Base-by-base conservation (phyloP, 306 rosid species). In the Biancaea sappan region DNA sequence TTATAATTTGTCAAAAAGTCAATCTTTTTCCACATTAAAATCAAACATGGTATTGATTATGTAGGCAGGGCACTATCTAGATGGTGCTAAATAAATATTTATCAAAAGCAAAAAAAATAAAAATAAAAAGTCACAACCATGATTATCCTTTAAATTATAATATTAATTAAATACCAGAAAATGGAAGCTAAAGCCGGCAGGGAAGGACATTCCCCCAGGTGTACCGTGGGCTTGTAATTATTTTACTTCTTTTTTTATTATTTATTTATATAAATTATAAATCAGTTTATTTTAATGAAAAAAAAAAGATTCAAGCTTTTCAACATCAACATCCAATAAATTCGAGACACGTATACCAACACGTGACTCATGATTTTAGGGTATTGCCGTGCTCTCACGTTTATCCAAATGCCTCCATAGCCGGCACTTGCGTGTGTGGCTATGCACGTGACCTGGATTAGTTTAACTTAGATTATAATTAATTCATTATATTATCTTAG, bases 331-430 rank as follows among this genome's bases (percentile, higher is more conserved):
- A 29, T 28, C 75, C 43, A 34, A 4, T 76, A 65, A 26, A 25
- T 75, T 41, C 48, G 12, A 4, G 51, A 73, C 63, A 73, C 84
- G 79, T 79, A 60, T 22, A 31, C 69, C 65, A 76, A 85, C 89
- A 85, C 86, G 86, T 72, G 84, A 82, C 86, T 68, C 86, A 46
- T 5, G 18, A 40, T 56, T 58, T 72, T 10, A 82, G 19, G 66
- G 5, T 78, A n/a, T n/a, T n/a, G 25, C 37, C 69, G 84, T 79
- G 77, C 34, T 84, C 43, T 29, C 81, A 69, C 76, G 52, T 74
- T 60, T 51, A 51, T 66, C 75, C 60, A 51, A 74, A 68, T 72
- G 24, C 64, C 2, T 1, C 28, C 4, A 16, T 21, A 37, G 15
- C 2, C 26, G 66, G 37, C 79, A 74, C 75, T 72, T 69, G 77